phyloP scores from a whole-genome alignment of 2,329 filamentous ascomycete genomes.

The Stenocarpella maydis region DNA sequence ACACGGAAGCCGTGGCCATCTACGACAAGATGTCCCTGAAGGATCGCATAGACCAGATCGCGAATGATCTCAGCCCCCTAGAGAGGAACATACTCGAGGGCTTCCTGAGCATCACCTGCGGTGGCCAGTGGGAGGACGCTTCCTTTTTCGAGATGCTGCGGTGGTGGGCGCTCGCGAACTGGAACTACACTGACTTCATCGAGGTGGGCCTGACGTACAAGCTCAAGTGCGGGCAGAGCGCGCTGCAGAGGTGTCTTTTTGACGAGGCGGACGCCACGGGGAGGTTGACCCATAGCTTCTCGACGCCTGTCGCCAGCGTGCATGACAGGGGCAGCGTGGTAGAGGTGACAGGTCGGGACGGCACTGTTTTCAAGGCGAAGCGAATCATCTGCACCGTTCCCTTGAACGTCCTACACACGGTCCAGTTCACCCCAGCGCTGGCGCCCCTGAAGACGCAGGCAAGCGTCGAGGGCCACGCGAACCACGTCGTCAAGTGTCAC shows the following conservation, averaged over 20 bases:
- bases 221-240: conserved; percentile 53
- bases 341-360: conserved; percentile 45
- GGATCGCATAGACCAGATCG: conserved; percentile 53
- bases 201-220: conserved; percentile 53
- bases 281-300: conserved; percentile 52
- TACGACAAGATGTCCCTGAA: conserved; percentile 51
- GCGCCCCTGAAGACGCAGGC: conserved; percentile 47
- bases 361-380: conserved; percentile 41
- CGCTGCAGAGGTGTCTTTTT: conserved; percentile 55
- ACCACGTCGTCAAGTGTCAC: conserved; percentile 56
- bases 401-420: conserved; percentile 52
- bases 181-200: conserved; percentile 50
- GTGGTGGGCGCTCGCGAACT: conserved; percentile 56
- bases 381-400: conserved; percentile 53
- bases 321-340: conserved; percentile 43
- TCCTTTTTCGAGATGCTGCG: conserved; percentile 58
- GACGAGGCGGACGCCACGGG: conserved; percentile 50
- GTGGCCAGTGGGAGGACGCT: conserved; percentile 52
- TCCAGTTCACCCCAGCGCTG: conserved; percentile 52
- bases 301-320: conserved; percentile 47
- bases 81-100: conserved; percentile 51
- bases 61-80: conserved; percentile 48
- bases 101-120: conserved; percentile 51
- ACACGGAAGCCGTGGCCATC: conserved; percentile 42
- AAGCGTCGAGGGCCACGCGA: conserved; percentile 51